Evolutionary conservation across 441 rosid species (phyloP).

Genomic region (Croton laevigatus): DNA sequence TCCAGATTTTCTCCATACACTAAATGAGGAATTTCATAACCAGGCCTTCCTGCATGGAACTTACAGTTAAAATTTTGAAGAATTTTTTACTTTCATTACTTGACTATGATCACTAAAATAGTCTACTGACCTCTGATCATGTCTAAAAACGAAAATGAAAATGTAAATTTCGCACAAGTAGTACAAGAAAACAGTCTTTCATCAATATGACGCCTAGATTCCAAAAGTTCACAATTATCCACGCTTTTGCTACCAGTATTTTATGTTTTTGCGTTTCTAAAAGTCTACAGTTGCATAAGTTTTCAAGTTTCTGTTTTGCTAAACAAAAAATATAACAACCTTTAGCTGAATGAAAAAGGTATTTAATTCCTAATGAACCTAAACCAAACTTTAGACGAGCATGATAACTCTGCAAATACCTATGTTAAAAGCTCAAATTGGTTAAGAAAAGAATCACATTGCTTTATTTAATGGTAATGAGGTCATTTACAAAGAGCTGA

Average conservation of each 20-base stretch:
- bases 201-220: not conserved
- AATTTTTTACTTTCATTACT: not conserved
- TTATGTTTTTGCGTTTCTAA: not conserved
- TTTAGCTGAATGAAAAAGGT: not conserved
- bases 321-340: not conserved
- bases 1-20: slow-evolving; percentile 42
- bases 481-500: not conserved
- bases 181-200: not conserved
- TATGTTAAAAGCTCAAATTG: not conserved
- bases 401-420: not conserved
- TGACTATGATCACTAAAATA: not conserved
- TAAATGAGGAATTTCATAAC: slow-evolving; percentile 66
- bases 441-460: not conserved
- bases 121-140: too few relatives aligned
- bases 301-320: not conserved
- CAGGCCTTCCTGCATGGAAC: slow-evolving; percentile 47
- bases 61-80: slow-evolving; percentile 5
- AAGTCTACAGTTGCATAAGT: not conserved
- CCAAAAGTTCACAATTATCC: not conserved
- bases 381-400: not conserved
- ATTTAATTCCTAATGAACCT: not conserved
- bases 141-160: not conserved
- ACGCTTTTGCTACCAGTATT: not conserved
- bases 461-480: not conserved
- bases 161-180: too few relatives aligned